Base-by-base conservation (phyloP, 495 filamentous ascomycete genomes). In the Cladorrhinum samala region DNA sequence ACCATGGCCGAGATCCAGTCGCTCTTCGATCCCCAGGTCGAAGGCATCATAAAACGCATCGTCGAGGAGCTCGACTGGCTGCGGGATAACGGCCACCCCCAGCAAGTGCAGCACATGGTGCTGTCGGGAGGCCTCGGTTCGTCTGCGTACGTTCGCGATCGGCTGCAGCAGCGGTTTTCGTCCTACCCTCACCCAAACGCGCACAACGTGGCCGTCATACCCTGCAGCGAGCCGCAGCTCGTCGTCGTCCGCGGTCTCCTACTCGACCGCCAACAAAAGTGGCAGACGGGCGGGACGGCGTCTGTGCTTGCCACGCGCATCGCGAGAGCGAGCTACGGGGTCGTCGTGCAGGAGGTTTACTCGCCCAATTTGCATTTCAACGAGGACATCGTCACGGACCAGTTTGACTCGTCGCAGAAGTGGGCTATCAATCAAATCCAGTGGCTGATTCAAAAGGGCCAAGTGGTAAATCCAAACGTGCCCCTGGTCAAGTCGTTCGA, bases 121-220 rank as follows among this genome's bases (percentile, higher is more conserved):
- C 68, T 87, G 6, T 85, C 82, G 0, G 83, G 83, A 3, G 83
- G 83, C 2, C 76, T 86, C 3, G 82, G 83, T 11, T 84, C 82
- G 58, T 85, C 81, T 0, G 67, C 74, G n/a, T 86, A 87, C 54
- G 73, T 87, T 2, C 62, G 70, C 33, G 62, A 75, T 37, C 57
- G 69, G 7, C 66, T 82, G 8, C 52, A 73, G 20, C 58, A 74
- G 7, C 62, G 63, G 20, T 77, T 75, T 55, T 64, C 55, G 11
- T 58, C 54, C 5, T 57, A 61, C 7, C 52, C 56, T 1, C 65
- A 69, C 53, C 66, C 70, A 5, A 73, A 73, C 53, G 69, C 71
- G 2, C 59, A 63, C 5, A 55, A 61, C 2, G 69, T 80, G 38
- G 66, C 72, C 30, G 68, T 83, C 21, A 60, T 78, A 13, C 63